Conservation (phyloP, 164 flowering plant genomes). For the Magnolia changhungtana region DNA sequence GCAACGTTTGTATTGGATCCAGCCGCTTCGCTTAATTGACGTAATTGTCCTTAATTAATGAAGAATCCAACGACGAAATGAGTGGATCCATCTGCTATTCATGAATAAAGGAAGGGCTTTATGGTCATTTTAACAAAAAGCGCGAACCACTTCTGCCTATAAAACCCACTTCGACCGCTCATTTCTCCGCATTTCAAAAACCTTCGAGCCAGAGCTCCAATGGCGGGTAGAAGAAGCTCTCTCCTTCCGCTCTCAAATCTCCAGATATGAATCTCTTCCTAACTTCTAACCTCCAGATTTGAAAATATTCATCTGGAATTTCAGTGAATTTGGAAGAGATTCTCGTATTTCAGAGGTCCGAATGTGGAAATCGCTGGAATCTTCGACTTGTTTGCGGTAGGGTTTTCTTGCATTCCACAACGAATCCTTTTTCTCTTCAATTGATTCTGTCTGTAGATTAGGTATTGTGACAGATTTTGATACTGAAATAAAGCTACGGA, state of each 20-base stretch:
- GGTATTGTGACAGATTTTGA: neutral
- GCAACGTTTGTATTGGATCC: too few relatives aligned
- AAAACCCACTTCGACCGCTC: neutral
- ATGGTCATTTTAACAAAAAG: too few relatives aligned
- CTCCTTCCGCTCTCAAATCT: neutral
- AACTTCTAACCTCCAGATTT: neutral
- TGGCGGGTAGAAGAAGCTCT: neutral
- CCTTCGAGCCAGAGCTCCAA: slow-evolving; percentile 5
- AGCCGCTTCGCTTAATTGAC: too few relatives aligned
- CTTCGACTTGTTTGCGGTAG: neutral
- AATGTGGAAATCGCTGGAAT: neutral
- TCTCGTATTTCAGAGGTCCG: neutral
- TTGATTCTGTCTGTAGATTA: neutral
- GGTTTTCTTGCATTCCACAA: neutral
- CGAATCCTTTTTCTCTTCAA: neutral
- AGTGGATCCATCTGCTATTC: too few relatives aligned
- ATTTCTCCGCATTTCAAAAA: slow-evolving; percentile 7
- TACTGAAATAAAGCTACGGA: too few relatives aligned
- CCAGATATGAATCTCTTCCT: neutral
- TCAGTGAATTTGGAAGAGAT: neutral
- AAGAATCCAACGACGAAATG: too few relatives aligned
- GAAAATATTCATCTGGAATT: neutral
- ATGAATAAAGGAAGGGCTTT: too few relatives aligned
- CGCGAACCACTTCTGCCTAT: neutral
- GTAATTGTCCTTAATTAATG: too few relatives aligned